Conservation (phyloP, 1,139 yeast species). For the Geotrichum reessii region DNA sequence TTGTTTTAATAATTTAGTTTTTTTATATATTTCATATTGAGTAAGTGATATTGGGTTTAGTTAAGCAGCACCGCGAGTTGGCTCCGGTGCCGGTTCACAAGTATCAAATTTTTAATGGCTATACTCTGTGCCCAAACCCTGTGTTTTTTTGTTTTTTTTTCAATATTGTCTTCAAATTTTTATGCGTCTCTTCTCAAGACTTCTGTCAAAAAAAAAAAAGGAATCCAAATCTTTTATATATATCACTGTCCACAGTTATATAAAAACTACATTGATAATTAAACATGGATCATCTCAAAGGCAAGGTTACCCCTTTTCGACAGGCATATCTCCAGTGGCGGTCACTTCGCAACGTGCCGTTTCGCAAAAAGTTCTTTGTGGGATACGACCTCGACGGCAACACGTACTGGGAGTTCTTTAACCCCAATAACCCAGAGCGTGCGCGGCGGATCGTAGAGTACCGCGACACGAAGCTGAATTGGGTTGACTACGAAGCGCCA, state of each 20-base stretch:
- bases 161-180: background rate
- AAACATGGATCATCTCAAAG: slow-evolving; percentile 39
- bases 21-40: background rate
- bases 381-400: slow-evolving; percentile 77
- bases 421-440: slow-evolving; percentile 34
- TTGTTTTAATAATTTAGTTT: no score
- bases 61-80: no score
- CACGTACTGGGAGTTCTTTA: slow-evolving; percentile 77
- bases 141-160: background rate
- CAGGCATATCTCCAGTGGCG: slow-evolving; percentile 54
- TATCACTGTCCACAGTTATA: no score
- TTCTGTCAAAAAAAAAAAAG: no score
- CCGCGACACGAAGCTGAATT: slow-evolving; percentile 30
- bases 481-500: slow-evolving; percentile 42
- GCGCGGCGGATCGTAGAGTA: slow-evolving; percentile 42
- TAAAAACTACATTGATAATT: no score
- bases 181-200: background rate
- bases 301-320: slow-evolving; percentile 31
- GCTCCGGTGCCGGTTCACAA: no score
- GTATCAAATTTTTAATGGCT: background rate
- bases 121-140: background rate
- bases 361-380: slow-evolving; percentile 45
- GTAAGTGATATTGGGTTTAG: background rate
- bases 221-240: no score
- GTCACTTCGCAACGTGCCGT: slow-evolving; percentile 59